Base-by-base conservation (phyloP, 2,329 filamentous ascomycete genomes). In the Seiridium cupressi region DNA sequence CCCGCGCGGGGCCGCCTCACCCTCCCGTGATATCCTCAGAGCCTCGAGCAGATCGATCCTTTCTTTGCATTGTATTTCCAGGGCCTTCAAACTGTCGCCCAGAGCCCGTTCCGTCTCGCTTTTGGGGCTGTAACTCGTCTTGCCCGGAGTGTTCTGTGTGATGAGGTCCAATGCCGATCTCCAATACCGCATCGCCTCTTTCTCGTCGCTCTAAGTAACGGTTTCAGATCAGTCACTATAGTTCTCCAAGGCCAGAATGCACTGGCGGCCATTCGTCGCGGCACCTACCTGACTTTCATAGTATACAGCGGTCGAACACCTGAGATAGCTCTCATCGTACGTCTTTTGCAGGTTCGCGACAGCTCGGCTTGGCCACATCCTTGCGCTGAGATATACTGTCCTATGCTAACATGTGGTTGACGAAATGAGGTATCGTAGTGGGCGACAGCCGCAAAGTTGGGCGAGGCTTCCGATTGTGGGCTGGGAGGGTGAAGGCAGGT, bases 261-360 rank as follows among this genome's bases (percentile, higher is more conserved):
- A 2, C 18, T 26, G 18, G 18, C 18, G 18, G 18, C 18, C 18
- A 26, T 42, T 42, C 38, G 38, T 8, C 13, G 7, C 62, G 60
- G 96, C 90, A 40, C 34, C 32, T 51, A 58, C 55, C 44, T 58
- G 55, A 73, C 89, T 87, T 79, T 99, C 95, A 75, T 97, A 97
- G 78, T 97, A 97, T 57, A 97, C 91, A 44, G 94, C 94, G 1
- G 93, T 98, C 11, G 93, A 97, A 77, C 93, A 97, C 72, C 90
- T 93, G 68, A 97, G 79, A 77, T 97, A 97, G 76, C 91, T 93
- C 76, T 98, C 93, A 79, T 98, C 94, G 78, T 98, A 98, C 59
- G 93, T 96, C 84, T 97, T 97, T 79, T 98, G 94, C 75, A 97
- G 87, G 63, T 88, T 87, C 76, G 90, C 87, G 72, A 88, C 83